These are phyloP conservation scores for Penicillium italicum DNA, from an alignment of 2,329 filamentous ascomycete genomes.

Conservation along the genomic window DNA sequence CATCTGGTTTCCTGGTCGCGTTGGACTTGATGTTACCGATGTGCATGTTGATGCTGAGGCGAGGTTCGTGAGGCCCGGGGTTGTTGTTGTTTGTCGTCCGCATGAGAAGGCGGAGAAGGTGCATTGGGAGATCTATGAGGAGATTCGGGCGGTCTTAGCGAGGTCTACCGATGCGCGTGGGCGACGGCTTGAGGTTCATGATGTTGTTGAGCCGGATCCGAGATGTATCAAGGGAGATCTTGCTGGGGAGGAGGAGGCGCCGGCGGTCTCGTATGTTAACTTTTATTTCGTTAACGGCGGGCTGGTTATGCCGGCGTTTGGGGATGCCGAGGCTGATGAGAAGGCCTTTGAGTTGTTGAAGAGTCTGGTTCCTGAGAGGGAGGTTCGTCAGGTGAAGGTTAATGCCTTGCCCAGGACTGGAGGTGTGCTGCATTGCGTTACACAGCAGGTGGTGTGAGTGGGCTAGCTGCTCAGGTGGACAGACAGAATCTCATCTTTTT, in stretches of 20 bases:
- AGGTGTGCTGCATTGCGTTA: constrained; percentile 33
- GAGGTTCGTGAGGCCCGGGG: constrained; percentile 26
- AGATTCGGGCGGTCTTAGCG: constrained; percentile 22
- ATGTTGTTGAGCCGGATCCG: constrained; percentile 30
- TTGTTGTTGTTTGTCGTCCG: constrained; percentile 29
- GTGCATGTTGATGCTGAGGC: constrained; percentile 33
- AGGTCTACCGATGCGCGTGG: constrained; percentile 24
- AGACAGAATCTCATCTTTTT: not conserved
- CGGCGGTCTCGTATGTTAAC: constrained; percentile 31
- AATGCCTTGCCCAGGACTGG: constrained; percentile 30
- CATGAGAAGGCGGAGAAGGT: constrained; percentile 15
- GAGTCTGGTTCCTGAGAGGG: constrained; percentile 26
- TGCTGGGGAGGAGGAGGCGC: constrained; percentile 19
- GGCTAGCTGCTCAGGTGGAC: not conserved
- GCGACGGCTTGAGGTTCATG: constrained; percentile 21
- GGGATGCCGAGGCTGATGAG: constrained; percentile 22
- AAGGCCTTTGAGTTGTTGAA: constrained; percentile 24
- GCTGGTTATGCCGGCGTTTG: constrained; percentile 29
- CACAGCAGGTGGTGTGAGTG: constrained; percentile 27
- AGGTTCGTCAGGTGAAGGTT: constrained; percentile 26
- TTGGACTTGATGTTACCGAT: constrained; percentile 33
- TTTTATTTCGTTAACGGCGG: constrained; percentile 32
- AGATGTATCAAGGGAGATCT: constrained; percentile 16
- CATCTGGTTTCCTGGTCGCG: constrained; percentile 34
- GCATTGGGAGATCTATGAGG: constrained; percentile 26